Conservation (phyloP, 1,284 basidiomycete genomes). For the Taiwanofungus camphoratus region DNA sequence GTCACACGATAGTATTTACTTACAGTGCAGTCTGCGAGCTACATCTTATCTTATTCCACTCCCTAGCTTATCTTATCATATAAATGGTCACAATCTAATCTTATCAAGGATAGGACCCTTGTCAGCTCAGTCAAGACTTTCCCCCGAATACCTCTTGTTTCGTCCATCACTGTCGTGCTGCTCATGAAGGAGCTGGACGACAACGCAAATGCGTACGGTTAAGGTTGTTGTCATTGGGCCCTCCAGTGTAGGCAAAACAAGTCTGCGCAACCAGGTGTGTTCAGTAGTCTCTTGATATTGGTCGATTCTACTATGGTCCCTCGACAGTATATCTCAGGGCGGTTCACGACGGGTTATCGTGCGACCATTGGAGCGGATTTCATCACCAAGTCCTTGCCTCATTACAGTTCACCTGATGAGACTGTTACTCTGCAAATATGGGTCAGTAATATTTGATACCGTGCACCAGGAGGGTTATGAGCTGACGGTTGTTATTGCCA, state of each 20-base stretch:
- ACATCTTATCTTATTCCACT: too few relatives aligned
- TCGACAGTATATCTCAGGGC: slow-evolving; percentile 65
- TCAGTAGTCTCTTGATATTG: neutral
- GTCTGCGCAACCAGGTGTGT: slow-evolving; percentile 62
- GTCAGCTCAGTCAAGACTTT: too few relatives aligned
- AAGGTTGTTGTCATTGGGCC: slow-evolving; percentile 75
- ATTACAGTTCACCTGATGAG: slow-evolving; percentile 47
- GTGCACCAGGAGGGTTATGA: neutral
- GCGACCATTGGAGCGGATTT: slow-evolving; percentile 85
- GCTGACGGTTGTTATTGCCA: slow-evolving; percentile 3
- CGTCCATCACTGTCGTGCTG: neutral
- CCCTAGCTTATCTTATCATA: too few relatives aligned
- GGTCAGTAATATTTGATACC: slow-evolving; percentile 39
- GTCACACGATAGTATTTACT: too few relatives aligned
- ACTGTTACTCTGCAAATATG: slow-evolving; percentile 71
- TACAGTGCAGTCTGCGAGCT: too few relatives aligned
- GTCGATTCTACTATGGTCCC: slow-evolving; percentile 1
- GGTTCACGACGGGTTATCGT: slow-evolving; percentile 69
- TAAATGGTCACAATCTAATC: too few relatives aligned
- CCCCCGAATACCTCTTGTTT: too few relatives aligned
- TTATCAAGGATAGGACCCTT: too few relatives aligned
- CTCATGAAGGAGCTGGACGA: slow-evolving; percentile 16
- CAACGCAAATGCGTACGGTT: slow-evolving; percentile 50
- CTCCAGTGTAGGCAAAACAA: slow-evolving; percentile 75
- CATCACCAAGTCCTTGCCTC: slow-evolving; percentile 64